Base-by-base conservation (phyloP, 148 eudicot genomes). In the Rhododendron williamsianum region DNA sequence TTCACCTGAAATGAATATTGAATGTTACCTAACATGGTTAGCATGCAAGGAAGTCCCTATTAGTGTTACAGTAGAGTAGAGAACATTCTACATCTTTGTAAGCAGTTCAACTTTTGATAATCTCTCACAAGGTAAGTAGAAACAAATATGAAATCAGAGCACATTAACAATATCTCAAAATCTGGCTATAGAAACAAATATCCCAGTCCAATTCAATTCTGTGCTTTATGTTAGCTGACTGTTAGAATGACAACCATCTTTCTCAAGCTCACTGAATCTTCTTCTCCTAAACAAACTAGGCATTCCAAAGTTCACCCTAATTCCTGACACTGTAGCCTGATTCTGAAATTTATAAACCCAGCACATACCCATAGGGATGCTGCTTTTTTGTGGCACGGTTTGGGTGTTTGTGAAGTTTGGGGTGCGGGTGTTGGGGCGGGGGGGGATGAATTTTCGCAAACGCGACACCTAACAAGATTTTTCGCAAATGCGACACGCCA, bases 1-100 rank as follows among this genome's bases (percentile, higher is more conserved):
- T 89, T 95, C 99, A 72, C 99, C 99, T 97, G 91, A 76, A 52
- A 85, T 82, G 46, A 67, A 65, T 78, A 48, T 80, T 23, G 60
- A 81, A 81, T 36, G 58, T 65, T 18, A 63, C 46, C 74, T 81
- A 45, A 56, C 45, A 84, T 81, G 71, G 76, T 81, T 78, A 74
- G 41, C 51, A 77, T 13, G 65, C 77, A 86, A 67, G 82, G 35
- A 77, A 13, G 77, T 13, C 27, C 54, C 33, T 23, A 48, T 15
- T 36, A 36, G 6, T 36, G 78, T 87, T 82, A 46, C 60, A 60
- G 7, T 63, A 69, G 45, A 41, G 45, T 30, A 77, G 11, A 76
- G 11, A 69, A 56, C n/a, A 35, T 49, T 27, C 46, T 10, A 74
- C 67, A 51, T 83, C 6, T 48, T 33, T 4, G 30, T 49, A 27